Conservation (phyloP, 805 yeast genomes). For the Kuraishia piskuri region DNA sequence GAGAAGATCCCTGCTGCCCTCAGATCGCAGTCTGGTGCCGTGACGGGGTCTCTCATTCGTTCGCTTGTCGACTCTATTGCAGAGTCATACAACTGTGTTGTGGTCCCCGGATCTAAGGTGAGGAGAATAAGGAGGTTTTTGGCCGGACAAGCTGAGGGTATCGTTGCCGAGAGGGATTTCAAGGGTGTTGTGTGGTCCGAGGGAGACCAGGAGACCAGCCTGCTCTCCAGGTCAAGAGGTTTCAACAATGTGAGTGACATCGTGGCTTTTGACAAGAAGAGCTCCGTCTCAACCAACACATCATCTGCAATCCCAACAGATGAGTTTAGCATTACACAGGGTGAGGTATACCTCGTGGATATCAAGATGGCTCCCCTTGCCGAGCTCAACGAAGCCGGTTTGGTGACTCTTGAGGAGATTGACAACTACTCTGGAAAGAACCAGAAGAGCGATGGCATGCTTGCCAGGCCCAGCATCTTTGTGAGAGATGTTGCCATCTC, state of each 20-base stretch:
- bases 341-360: conserved; percentile 84
- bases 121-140: conserved; percentile 88
- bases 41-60: conserved; percentile 68
- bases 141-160: conserved; percentile 92
- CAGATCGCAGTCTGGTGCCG: conserved; percentile 26
- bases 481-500: conserved; percentile 82
- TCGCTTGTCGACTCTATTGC: conserved; percentile 80
- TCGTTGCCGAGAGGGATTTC: conserved; percentile 85
- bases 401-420: conserved; percentile 58
- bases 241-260: conserved; percentile 27
- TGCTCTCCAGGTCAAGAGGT: conserved; percentile 35
- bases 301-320: conserved; percentile 66
- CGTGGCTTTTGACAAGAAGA: conserved; percentile 28
- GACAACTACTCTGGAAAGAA: conserved; percentile 60
- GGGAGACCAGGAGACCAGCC: conserved; percentile 60
- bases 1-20: conserved; percentile 60
- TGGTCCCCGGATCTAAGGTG: conserved; percentile 88
- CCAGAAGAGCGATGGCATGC: conserved; percentile 40
- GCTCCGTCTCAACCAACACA: conserved; percentile 25
- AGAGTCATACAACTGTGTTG: conserved; percentile 69
- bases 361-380: conserved; percentile 66
- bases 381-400: conserved; percentile 48
- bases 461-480: conserved; percentile 61
- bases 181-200: conserved; percentile 90
- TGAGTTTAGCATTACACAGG: conserved; percentile 63